Base-by-base conservation (phyloP, 2,329 filamentous ascomycete species). In the Trichothecium roseum region DNA sequence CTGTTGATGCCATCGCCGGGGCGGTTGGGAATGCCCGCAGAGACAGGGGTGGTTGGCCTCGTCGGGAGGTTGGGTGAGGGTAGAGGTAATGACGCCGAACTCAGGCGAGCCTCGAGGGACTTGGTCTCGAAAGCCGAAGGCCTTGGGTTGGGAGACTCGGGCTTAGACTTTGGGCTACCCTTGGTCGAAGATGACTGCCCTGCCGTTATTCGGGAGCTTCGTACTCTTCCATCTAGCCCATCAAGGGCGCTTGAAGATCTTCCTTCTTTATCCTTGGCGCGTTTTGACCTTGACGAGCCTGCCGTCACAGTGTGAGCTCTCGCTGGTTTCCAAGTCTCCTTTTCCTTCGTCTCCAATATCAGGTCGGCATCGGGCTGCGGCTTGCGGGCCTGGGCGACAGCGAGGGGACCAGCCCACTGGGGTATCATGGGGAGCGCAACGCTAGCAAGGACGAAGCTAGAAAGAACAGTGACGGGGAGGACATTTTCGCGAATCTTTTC, bases 401-500 rank as follows among this genome's bases (percentile, higher is more conserved):
- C 85, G 37, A 91, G 66, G 13, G 84, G 84, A 1, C 84, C 84
- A 22, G 81, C 84, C 72, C 81, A 84, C 53, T 69, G 71, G n/a
- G 84, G 80, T 14, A 91, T 68, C 44, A 81, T 70, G 10, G 84
- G 85, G 24, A 84, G 68, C 10, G 79, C 85, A 35, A 88, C 66
- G 49, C 81, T 83, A 35, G 81, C 84, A 36, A 89, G 66, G 27
- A 89, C 79, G 49, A 91, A 77, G 57, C 84, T 88, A 27, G 82
- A 81, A 24, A 91, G 72, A 2, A 91, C 79, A 6, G 82, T 84
- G 37, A 89, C 83, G 7, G 84, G 84, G 28, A 89, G 58, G 5
- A 82, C 69, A 54, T 91, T 91, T 57, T 89, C 84, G 52, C 78
- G 81, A 54, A 91, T 87, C 61, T 80, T 81, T 48, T 86, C 81